phyloP scores from a whole-genome alignment of 148 eudicot species.

The Cornus kousa region DNA sequence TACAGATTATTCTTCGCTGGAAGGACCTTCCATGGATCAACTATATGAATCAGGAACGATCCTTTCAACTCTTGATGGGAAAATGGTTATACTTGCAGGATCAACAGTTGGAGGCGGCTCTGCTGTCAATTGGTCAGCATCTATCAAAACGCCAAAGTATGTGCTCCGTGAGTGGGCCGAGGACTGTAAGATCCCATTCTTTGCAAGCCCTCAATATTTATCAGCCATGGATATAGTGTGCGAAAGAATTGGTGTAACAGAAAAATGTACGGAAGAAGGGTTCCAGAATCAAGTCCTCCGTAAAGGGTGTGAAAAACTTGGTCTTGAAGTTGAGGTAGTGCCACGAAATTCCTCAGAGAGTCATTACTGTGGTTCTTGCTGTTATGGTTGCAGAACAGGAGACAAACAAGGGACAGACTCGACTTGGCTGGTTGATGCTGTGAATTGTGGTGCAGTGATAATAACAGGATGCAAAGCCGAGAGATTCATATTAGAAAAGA shows the following conservation, averaged over 20 bases:
- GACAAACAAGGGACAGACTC: constrained; percentile 55
- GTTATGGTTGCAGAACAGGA: constrained; percentile 51
- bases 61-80: constrained; percentile 46
- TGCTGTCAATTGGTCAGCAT: constrained; percentile 70
- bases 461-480: constrained; percentile 55
- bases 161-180: constrained; percentile 57
- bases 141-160: constrained; percentile 45
- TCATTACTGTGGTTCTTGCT: constrained; percentile 71
- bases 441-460: constrained; percentile 42
- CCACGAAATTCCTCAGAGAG: constrained; percentile 49
- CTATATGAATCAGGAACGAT: constrained; percentile 47
- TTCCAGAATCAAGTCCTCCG: constrained; percentile 59
- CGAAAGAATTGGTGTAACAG: constrained; percentile 56
- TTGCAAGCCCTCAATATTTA: constrained; percentile 41
- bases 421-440: constrained; percentile 70
- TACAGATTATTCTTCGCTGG: constrained; percentile 51
- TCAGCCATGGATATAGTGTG: constrained; percentile 54
- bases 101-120: constrained; percentile 68
- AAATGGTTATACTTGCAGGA: constrained; percentile 47
- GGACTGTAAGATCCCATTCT: constrained; percentile 35
- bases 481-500: constrained; percentile 24
- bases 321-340: constrained; percentile 43
- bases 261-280: constrained; percentile 48
- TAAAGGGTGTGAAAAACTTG: constrained; percentile 68
- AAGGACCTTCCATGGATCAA: constrained; percentile 59